phyloP scores from a whole-genome alignment of 306 rosid species.

The Parietaria judaica region DNA sequence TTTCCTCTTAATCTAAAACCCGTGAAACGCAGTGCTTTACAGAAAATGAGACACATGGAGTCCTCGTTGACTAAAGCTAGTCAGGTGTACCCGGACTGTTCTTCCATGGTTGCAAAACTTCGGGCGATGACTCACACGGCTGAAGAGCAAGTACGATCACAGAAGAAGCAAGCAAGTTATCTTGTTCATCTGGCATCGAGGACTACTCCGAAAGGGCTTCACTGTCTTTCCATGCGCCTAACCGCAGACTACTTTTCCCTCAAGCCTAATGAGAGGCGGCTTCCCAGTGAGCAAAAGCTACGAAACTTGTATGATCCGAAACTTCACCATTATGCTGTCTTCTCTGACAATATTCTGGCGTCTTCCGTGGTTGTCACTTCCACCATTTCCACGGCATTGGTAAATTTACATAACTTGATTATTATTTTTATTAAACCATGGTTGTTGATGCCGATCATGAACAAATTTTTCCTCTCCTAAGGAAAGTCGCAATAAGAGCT shows the following conservation, averaged over 20 bases:
- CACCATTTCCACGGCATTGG: constrained; percentile 69
- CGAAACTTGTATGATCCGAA: constrained; percentile 50
- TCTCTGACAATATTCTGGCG: constrained; percentile 94
- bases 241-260: constrained; percentile 71
- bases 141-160: constrained; percentile 59
- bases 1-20: constrained; percentile 36
- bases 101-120: constrained; percentile 68
- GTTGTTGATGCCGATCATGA: not conserved
- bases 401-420: constrained; percentile 20
- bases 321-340: constrained; percentile 79
- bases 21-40: constrained; percentile 75
- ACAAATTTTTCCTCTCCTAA: not conserved
- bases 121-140: constrained; percentile 70
- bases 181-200: constrained; percentile 78
- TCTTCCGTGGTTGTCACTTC: constrained; percentile 92
- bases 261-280: constrained; percentile 51
- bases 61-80: constrained; percentile 65
- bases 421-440: not conserved
- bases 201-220: constrained; percentile 77
- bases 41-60: constrained; percentile 85
- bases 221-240: constrained; percentile 86
- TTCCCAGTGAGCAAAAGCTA: constrained; percentile 50
- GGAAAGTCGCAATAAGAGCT: no score
- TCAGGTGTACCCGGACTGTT: constrained; percentile 66
- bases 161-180: constrained; percentile 45